phyloP scores from a whole-genome alignment of 768 basidiomycete species.

The Melanogaster broomeanus region DNA sequence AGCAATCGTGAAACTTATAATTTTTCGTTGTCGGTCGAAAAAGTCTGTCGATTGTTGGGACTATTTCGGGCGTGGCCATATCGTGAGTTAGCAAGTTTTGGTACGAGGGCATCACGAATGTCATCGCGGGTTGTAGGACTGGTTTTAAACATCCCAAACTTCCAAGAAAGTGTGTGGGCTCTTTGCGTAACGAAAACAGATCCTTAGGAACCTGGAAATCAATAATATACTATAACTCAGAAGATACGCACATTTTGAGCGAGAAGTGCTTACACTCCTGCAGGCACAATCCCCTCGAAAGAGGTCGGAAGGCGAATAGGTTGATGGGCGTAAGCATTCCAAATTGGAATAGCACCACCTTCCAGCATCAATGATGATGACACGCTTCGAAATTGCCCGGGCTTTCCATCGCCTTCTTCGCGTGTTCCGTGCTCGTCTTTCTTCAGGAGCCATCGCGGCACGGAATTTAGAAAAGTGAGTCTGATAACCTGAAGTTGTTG shows the following conservation, averaged over 20 bases:
- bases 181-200: too few species aligned
- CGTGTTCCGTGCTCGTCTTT: not conserved
- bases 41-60: constrained; percentile 35
- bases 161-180: constrained; percentile 22
- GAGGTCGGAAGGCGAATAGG: constrained; percentile 10
- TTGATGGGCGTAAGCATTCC: constrained; percentile 36
- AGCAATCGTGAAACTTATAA: too few species aligned
- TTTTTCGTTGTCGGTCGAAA: too few species aligned
- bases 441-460: not conserved
- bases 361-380: constrained; percentile 47
- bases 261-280: constrained; percentile 24
- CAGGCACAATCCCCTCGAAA: constrained; percentile 35
- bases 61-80: constrained; percentile 27
- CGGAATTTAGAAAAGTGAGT: constrained; percentile 16
- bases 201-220: constrained; percentile 36
- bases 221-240: not conserved
- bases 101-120: constrained; percentile 11
- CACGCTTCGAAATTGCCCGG: constrained; percentile 30
- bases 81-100: too few species aligned
- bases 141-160: constrained; percentile 13
- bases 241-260: not conserved
- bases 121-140: not conserved
- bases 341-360: constrained; percentile 39
- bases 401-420: not conserved
- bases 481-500: constrained; percentile 39